Percentiles rank a stretch among this genome's conserved stretches.
phyloP scores from a whole-genome alignment of 202 grass and related monocot species.

The Elaeis oleifera region DNA sequence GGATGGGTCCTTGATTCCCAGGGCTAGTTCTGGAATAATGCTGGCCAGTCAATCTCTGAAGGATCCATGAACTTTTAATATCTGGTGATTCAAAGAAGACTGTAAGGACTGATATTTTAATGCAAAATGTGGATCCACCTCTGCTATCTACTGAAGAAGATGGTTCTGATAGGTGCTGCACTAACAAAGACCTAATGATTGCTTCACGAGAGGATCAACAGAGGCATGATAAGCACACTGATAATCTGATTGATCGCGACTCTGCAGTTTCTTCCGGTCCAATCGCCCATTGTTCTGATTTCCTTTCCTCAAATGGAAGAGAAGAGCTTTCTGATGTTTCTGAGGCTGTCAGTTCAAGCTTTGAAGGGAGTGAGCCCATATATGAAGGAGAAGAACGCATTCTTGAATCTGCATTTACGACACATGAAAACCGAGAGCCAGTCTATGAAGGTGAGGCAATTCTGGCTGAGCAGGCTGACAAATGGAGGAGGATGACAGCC shows the following conservation, averaged over 20 bases:
- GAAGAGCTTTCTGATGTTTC: conserved; percentile 31
- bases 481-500: conserved; percentile 23
- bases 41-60: conserved; percentile 12
- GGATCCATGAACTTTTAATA: conserved; percentile 22
- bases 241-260: conserved; percentile 28
- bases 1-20: conserved; percentile 19
- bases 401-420: conserved; percentile 36
- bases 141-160: conserved; percentile 33
- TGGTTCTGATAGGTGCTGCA: conserved; percentile 29
- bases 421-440: conserved; percentile 54
- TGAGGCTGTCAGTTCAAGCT: conserved; percentile 27
- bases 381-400: conserved; percentile 93
- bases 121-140: conserved; percentile 22
- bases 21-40: conserved; percentile 22
- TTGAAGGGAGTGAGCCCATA: conserved; percentile 61
- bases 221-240: conserved; percentile 26
- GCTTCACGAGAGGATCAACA: conserved; percentile 18
- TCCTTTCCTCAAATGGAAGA: conserved; percentile 21
- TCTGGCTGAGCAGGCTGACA: conserved; percentile 63
- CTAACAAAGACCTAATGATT: conserved; percentile 21
- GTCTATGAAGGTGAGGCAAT: conserved; percentile 83
- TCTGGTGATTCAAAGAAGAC: conserved; percentile 29
- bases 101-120: conserved; percentile 19
- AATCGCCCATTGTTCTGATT: conserved; percentile 18
- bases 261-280: conserved; percentile 21